Evolutionary conservation across 345 rosid genomes (phyloP).

Genomic region (Corchorus olitorius): DNA sequence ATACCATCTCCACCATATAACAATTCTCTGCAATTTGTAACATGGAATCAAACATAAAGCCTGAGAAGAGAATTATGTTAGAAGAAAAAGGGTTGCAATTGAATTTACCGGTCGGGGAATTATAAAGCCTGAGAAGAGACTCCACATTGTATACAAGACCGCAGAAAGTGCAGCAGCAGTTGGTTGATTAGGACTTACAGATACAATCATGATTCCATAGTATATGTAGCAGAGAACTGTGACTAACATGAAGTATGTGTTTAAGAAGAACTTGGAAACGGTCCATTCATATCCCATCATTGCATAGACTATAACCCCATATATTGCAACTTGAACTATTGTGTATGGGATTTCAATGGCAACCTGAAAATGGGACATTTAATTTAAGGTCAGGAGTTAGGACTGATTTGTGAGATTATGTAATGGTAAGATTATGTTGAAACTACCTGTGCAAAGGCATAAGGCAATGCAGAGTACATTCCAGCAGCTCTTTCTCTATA

Average conservation of each 20-base stretch:
- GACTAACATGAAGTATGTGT: constrained; percentile 45
- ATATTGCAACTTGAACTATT: constrained; percentile 37
- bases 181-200: constrained; percentile 47
- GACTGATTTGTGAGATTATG: no score
- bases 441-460: constrained; percentile 7
- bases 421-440: not conserved
- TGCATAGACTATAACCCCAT: constrained; percentile 32
- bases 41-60: not conserved
- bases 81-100: not conserved
- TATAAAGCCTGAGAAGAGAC: constrained; percentile 50
- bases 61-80: no score
- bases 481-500: constrained; percentile 70
- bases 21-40: constrained; percentile 40
- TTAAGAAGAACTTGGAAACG: constrained; percentile 34
- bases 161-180: constrained; percentile 33
- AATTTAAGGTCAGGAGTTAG: not conserved
- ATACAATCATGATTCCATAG: constrained; percentile 49
- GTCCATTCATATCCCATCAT: constrained; percentile 63
- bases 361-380: constrained; percentile 31
- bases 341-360: constrained; percentile 55
- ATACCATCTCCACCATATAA: constrained; percentile 52
- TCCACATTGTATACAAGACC: constrained; percentile 39
- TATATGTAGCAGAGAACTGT: constrained; percentile 45
- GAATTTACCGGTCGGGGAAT: constrained; percentile 48
- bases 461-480: constrained; percentile 72